Base-by-base conservation (phyloP, 768 basidiomycete genomes). In the Daedalea quercina region DNA sequence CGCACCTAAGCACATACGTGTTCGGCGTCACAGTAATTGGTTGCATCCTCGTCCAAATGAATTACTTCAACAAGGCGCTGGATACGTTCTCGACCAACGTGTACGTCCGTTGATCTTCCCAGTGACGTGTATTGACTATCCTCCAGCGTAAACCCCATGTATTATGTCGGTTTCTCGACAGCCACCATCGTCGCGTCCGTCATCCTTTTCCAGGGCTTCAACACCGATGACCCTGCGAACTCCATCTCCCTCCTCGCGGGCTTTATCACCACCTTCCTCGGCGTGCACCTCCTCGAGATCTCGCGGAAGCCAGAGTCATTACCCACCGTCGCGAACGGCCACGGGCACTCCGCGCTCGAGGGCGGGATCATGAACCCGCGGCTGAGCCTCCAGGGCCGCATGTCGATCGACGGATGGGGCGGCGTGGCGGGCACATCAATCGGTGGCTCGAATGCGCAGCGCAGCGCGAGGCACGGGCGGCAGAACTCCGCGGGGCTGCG, bases 51-150 rank as follows among this genome's bases (percentile, higher is more conserved):
- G 80, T 91, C 22, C 91, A 93, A 69, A 91, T 94, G 89, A 89
- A 90, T 69, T 94, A 93, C 73, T 94, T 96, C 76, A 99, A 98
- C 77, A 97, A 97, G 67, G 95, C 94, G 0, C 77, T 98, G 48
- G 94, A 97, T 66, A 92, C 83, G 0, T 98, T 97, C 69, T 94
- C 93, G 2, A 96, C 94, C 42, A 98, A 98, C 65, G 90, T 97
- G 93, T 95, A 79, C 58, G 91, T 77, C 43, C 26, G 9, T 55
- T 35, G 25, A 52, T 22, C 46, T 55, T 2, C 52, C 47, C 17
- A 44, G 33, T 26, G 31, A 17, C 13, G 45, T 3, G 1, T 44
- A 44, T 13, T 48, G 24, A 26, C 54, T 51, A 3, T 35, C 22
- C 42, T 22, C 19, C 50, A 95, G 93, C 46, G 94, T 98, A 48